phyloP scores from a whole-genome alignment of 805 yeast genomes.

The Vanderwaltozyma verrucispora region DNA sequence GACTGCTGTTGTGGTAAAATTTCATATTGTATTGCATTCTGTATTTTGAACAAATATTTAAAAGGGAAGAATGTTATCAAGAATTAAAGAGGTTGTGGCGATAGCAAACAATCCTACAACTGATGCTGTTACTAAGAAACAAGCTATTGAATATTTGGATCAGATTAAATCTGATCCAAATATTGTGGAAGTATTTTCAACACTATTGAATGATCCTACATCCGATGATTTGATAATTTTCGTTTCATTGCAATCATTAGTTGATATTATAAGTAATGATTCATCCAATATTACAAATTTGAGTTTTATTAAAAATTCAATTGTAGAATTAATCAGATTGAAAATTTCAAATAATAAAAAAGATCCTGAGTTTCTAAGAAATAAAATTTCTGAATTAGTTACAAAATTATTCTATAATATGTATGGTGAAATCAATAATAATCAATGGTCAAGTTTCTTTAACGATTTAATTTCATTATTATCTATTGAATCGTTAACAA shows the following conservation, averaged over 20 bases:
- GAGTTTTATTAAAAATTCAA: constrained; percentile 14
- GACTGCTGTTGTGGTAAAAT: no score
- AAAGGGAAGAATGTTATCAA: constrained; percentile 33
- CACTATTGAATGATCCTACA: constrained; percentile 16
- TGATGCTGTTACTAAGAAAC: constrained; percentile 50
- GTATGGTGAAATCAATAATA: constrained; percentile 25
- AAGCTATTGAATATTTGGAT: constrained; percentile 32
- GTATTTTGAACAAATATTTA: no score
- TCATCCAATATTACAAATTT: background rate
- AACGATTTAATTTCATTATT: constrained; percentile 21
- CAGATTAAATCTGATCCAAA: constrained; percentile 19
- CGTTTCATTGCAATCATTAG: constrained; percentile 24
- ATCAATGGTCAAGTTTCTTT: constrained; percentile 26
- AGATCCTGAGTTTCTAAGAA: constrained; percentile 26
- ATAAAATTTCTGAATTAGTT: constrained; percentile 26
- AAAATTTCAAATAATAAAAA: constrained; percentile 10
- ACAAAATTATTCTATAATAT: constrained; percentile 25
- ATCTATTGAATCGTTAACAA: constrained; percentile 11
- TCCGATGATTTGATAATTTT: constrained; percentile 24
- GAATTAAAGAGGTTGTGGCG: constrained; percentile 81
- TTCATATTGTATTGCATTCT: no score
- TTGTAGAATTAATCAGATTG: constrained; percentile 17
- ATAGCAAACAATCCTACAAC: constrained; percentile 67
- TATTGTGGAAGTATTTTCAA: constrained; percentile 20
- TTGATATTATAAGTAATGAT: constrained; percentile 14